Conservation (phyloP, 2,329 filamentous ascomycete genomes). For the Aspergillus chevalieri region DNA sequence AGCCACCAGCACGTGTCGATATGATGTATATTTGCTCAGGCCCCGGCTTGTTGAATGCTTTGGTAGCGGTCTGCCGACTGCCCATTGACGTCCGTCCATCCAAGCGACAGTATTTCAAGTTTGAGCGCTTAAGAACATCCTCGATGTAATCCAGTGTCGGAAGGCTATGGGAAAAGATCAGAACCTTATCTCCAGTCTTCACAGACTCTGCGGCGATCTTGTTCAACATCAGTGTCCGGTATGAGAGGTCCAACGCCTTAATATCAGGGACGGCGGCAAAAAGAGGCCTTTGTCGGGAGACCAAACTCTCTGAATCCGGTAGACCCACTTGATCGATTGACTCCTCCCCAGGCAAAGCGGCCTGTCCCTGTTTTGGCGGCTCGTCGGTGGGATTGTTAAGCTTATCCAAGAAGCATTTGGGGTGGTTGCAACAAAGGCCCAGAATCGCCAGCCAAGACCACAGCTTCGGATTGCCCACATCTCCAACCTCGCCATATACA, state of each 20-base stretch:
- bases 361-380: slow-evolving; percentile 9
- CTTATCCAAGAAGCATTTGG: slow-evolving; percentile 47
- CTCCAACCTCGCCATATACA: slow-evolving; percentile 26
- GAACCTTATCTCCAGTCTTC: slow-evolving; percentile 61
- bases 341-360: slow-evolving; percentile 14
- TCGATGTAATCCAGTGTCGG: slow-evolving; percentile 65
- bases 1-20: slow-evolving; percentile 73
- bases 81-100: slow-evolving; percentile 58
- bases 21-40: slow-evolving; percentile 64
- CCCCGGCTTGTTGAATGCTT: slow-evolving; percentile 58
- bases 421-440: slow-evolving; percentile 54
- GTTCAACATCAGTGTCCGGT: slow-evolving; percentile 62
- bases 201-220: slow-evolving; percentile 63
- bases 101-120: slow-evolving; percentile 52
- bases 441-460: slow-evolving; percentile 53
- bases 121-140: slow-evolving; percentile 46
- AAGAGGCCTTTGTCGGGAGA: slow-evolving; percentile 28
- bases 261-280: slow-evolving; percentile 26
- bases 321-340: slow-evolving; percentile 36
- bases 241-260: slow-evolving; percentile 51
- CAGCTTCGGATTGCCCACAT: slow-evolving; percentile 39
- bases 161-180: slow-evolving; percentile 74
- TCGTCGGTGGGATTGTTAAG: slow-evolving; percentile 36
- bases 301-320: slow-evolving; percentile 21
- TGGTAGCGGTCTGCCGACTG: slow-evolving; percentile 58